Evolutionary conservation across 192 early-diverging fungal species (phyloP).

Genomic region (Rhizophagus sp.): DNA sequence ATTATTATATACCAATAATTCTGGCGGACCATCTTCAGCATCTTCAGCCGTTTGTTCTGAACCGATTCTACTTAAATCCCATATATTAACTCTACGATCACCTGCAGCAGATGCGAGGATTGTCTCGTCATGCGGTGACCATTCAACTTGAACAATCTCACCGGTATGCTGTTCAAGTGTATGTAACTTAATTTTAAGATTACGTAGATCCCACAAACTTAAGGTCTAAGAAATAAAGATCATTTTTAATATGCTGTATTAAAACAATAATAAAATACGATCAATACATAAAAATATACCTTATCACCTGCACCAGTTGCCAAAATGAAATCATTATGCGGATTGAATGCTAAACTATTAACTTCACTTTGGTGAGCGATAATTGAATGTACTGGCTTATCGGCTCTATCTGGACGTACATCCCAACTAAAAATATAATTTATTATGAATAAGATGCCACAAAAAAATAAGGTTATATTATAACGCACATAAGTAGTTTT

Average conservation of each 20-base stretch:
- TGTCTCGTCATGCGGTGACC: slow-evolving; percentile 92
- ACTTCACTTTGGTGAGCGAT: slow-evolving; percentile 89
- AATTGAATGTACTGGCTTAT: slow-evolving; percentile 68
- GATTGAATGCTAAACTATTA: slow-evolving; percentile 95
- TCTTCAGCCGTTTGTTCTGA: slow-evolving; percentile 94
- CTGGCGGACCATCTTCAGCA: slow-evolving; percentile 97
- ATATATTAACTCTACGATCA: slow-evolving; percentile 90
- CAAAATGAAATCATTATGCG: slow-evolving; percentile 84
- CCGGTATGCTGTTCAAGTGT: slow-evolving; percentile 87
- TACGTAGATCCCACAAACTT: slow-evolving; percentile 95
- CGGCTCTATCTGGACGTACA: slow-evolving; percentile 66
- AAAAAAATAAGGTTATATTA: background rate
- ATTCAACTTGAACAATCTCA: slow-evolving; percentile 89
- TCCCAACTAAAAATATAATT: slow-evolving; percentile 75
- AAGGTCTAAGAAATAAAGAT: slow-evolving; percentile 61
- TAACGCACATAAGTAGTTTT: slow-evolving; percentile 77
- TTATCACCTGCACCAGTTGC: slow-evolving; percentile 94
- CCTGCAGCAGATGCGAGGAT: slow-evolving; percentile 88
- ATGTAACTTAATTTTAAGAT: slow-evolving; percentile 83
- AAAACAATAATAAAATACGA: background rate
- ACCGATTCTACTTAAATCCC: slow-evolving; percentile 94
- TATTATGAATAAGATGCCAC: background rate
- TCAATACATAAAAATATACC: slow-evolving; percentile 35
- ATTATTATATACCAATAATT: slow-evolving; percentile 70
- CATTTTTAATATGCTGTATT: background rate